Percentiles rank a stretch among this genome's conserved stretches.
Conservation (phyloP, 805 yeast species). For the Starmerella gropengiesseri region DNA sequence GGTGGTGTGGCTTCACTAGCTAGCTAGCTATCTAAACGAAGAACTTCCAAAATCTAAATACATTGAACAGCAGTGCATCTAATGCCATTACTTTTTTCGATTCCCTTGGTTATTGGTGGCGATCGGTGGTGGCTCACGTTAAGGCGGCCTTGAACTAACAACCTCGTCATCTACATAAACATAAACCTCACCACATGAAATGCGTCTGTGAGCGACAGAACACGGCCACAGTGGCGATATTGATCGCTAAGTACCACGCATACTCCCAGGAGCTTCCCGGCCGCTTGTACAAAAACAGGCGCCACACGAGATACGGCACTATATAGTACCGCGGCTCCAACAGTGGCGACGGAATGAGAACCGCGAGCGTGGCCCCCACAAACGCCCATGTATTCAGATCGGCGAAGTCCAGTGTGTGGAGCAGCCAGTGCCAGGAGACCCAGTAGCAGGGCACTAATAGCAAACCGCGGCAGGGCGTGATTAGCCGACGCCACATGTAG, state of each 20-base stretch:
- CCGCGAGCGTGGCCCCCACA: conserved; percentile 41
- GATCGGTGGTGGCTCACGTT: too few species aligned
- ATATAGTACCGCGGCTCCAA: conserved; percentile 92
- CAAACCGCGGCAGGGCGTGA: conserved; percentile 29
- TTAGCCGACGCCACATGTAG: conserved; percentile 62
- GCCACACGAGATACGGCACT: conserved; percentile 65
- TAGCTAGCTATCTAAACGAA: too few species aligned
- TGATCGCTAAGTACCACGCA: conserved; percentile 49
- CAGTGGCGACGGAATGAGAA: conserved; percentile 79
- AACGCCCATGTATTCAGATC: conserved; percentile 32
- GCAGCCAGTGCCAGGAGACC: conserved; percentile 35
- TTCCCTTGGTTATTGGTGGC: too few species aligned
- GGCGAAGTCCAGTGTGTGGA: conserved; percentile 25
- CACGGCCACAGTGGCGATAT: conserved; percentile 41
- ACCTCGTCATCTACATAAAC: too few species aligned
- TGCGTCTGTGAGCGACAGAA: conserved; percentile 57
- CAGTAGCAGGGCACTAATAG: conserved; percentile 61
- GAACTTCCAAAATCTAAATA: too few species aligned
- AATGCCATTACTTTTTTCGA: too few species aligned
- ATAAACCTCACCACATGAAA: conserved; percentile 64
- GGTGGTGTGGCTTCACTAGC: too few species aligned
- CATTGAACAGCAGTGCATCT: too few species aligned
- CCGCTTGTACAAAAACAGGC: conserved; percentile 39
- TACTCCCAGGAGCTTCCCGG: conserved; percentile 41
- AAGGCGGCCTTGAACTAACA: too few species aligned